These are phyloP conservation scores for Melaleuca alternifolia DNA, from an alignment of 345 rosid genomes.

Conservation along the genomic window DNA sequence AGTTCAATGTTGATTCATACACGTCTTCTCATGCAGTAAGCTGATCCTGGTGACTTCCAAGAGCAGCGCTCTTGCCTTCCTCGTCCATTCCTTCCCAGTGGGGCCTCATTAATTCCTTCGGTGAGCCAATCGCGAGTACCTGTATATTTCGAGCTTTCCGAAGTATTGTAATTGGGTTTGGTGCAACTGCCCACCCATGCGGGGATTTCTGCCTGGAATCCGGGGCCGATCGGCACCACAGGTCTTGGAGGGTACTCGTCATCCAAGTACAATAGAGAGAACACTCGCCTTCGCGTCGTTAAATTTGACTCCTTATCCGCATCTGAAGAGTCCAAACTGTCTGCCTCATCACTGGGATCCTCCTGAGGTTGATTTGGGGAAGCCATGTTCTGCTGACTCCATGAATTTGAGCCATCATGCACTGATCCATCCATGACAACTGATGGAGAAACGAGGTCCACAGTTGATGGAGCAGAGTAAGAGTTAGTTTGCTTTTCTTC, in stretches of 20 bases:
- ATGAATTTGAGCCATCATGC: background rate
- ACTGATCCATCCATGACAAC: background rate
- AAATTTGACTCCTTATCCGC: background rate
- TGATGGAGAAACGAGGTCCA: background rate
- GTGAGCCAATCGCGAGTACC: constrained; percentile 37
- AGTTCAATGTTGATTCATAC: constrained; percentile 10
- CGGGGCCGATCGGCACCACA: constrained; percentile 28
- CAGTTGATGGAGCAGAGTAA: background rate
- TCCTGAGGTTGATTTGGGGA: background rate
- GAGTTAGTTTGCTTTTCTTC: background rate
- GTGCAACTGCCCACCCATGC: constrained; percentile 20
- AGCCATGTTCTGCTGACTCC: background rate
- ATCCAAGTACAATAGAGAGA: background rate
- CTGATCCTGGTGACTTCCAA: constrained; percentile 21
- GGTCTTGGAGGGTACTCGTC: constrained; percentile 6
- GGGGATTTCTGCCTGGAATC: constrained; percentile 40
- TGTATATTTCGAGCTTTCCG: constrained; percentile 22
- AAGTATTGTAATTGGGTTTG: constrained; percentile 13
- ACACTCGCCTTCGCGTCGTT: background rate
- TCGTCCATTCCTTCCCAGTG: constrained; percentile 12
- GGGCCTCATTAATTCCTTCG: constrained; percentile 1
- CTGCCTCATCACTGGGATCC: background rate
- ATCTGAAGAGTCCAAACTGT: background rate
- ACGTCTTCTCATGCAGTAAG: constrained; percentile 9
- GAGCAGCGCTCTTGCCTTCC: constrained; percentile 28